Evolutionary conservation across 305 asterid species (phyloP).

Genomic region (Coffea humblotiana): DNA sequence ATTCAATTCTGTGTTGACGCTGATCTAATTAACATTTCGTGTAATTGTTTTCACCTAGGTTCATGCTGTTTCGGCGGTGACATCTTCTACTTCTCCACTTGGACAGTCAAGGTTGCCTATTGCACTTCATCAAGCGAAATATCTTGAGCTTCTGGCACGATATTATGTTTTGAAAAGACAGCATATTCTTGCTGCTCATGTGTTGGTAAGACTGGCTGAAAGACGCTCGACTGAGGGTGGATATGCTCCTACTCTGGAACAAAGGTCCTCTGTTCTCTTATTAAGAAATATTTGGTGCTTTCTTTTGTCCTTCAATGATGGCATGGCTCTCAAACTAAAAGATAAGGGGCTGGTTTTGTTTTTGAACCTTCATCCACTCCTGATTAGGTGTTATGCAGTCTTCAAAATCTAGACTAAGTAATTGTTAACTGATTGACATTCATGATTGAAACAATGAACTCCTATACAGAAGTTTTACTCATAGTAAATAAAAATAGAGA

Average conservation of each 20-base stretch:
- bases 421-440: not conserved
- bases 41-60: slow-evolving; percentile 35
- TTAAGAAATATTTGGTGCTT: not conserved
- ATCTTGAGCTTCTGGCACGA: slow-evolving; percentile 84
- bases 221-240: slow-evolving; percentile 74
- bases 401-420: slow-evolving; percentile 13
- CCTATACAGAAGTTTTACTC: not conserved
- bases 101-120: slow-evolving; percentile 56
- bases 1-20: not conserved
- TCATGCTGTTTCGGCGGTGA: slow-evolving; percentile 50
- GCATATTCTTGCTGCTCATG: slow-evolving; percentile 90
- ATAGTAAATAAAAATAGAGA: not conserved
- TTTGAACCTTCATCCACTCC: not conserved
- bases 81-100: slow-evolving; percentile 45
- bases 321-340: not conserved
- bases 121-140: slow-evolving; percentile 65
- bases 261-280: slow-evolving; percentile 58
- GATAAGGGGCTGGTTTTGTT: not conserved
- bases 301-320: not conserved
- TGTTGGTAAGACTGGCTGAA: slow-evolving; percentile 91
- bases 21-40: slow-evolving; percentile 4
- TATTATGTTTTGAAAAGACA: slow-evolving; percentile 89
- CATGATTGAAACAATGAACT: not conserved
- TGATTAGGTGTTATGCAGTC: not conserved
- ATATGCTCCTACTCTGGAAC: slow-evolving; percentile 74